phyloP scores from a whole-genome alignment of 371 early-diverging fungal species.

The Mucor plumbeus region DNA sequence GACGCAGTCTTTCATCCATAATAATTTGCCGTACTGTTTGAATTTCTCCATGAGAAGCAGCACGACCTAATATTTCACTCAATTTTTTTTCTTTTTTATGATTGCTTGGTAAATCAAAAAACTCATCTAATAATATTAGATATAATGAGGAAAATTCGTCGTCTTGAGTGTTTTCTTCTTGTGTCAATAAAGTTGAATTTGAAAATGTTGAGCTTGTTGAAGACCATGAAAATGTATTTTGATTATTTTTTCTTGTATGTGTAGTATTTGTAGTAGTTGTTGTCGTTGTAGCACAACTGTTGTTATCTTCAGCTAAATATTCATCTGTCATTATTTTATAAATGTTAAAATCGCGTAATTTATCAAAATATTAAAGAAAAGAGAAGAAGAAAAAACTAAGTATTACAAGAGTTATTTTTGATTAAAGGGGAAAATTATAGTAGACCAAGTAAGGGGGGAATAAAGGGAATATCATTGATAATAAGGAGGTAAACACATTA shows the following conservation, averaged over 20 bases:
- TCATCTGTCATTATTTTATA: conserved; percentile 1
- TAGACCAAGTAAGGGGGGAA: conserved; percentile 8
- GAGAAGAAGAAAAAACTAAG: neutral
- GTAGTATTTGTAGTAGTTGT: neutral
- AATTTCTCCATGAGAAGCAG: conserved; percentile 30
- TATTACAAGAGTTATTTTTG: neutral
- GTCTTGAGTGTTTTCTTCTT: neutral
- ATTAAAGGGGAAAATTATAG: neutral
- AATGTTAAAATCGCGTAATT: neutral
- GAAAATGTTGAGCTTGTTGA: conserved; percentile 20
- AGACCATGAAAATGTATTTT: conserved; percentile 23
- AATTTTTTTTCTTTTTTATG: conserved; percentile 10
- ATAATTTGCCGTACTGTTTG: conserved; percentile 15
- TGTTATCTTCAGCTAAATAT: neutral
- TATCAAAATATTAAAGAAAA: neutral
- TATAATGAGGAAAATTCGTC: neutral
- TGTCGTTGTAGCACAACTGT: neutral
- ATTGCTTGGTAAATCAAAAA: neutral
- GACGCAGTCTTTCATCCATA: conserved; percentile 8
- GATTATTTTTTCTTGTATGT: conserved; percentile 7
- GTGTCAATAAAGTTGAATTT: conserved; percentile 4
- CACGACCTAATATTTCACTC: conserved; percentile 18
- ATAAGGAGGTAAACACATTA: neutral
- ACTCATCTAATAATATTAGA: neutral
- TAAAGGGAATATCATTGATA: conserved; percentile 10